Percentiles rank a stretch among this genome's conserved stretches.
Conservation (phyloP, 306 rosid genomes). For the Urtica urens region DNA sequence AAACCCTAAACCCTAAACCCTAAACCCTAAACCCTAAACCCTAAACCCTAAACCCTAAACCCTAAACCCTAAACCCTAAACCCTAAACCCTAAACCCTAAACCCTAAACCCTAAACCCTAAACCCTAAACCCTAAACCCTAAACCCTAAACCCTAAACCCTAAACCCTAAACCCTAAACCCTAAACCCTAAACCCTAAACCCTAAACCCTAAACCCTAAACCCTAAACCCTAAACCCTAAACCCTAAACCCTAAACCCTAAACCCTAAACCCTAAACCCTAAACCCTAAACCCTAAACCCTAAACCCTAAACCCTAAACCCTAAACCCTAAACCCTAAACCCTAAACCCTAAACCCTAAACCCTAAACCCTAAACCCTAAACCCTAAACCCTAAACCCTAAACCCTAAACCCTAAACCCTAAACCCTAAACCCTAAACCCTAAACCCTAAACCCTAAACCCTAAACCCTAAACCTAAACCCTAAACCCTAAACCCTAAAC, state of each 20-base stretch:
- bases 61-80: slow-evolving; percentile 2
- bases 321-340: slow-evolving; percentile 14
- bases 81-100: slow-evolving; percentile 6
- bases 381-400: slow-evolving; percentile 6
- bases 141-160: slow-evolving; percentile 3
- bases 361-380: slow-evolving; percentile 11
- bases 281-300: slow-evolving; percentile 6
- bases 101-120: background rate
- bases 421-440: slow-evolving; percentile 2
- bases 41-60: slow-evolving; percentile 9
- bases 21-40: slow-evolving; percentile 9
- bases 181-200: slow-evolving; percentile 10
- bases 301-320: slow-evolving; percentile 16
- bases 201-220: slow-evolving; percentile 10
- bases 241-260: slow-evolving; percentile 12
- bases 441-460: slow-evolving; percentile 12
- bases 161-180: slow-evolving; percentile 11
- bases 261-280: slow-evolving; percentile 4
- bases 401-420: slow-evolving; percentile 3
- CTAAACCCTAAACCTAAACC: slow-evolving; percentile 1
- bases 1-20: slow-evolving; percentile 9
- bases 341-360: slow-evolving; percentile 11
- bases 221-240: slow-evolving; percentile 11
- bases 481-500: slow-evolving; percentile 1
- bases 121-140: slow-evolving; percentile 14